Percentiles rank a stretch among this genome's conserved stretches.
These are phyloP conservation scores for Sporothrix humicola DNA, from an alignment of 2,329 filamentous ascomycete species.

Conservation along the genomic window DNA sequence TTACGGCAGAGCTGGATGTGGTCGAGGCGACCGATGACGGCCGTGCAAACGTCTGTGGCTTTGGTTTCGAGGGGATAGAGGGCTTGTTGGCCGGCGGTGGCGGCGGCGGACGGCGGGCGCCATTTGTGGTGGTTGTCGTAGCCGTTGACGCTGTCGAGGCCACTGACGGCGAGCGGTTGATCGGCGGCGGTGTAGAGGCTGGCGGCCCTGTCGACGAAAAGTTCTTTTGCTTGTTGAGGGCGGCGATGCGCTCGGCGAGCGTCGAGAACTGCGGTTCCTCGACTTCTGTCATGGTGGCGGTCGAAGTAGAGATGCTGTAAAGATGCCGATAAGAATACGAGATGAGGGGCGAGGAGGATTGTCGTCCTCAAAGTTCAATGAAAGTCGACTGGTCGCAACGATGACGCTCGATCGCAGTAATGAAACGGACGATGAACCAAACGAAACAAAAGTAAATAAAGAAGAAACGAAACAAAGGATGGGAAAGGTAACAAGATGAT, in stretches of 20 bases:
- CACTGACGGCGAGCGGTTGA: not conserved
- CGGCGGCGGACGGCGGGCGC: constrained; percentile 29
- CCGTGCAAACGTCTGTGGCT: not conserved
- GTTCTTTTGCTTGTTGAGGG: constrained; percentile 66
- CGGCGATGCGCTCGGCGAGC: constrained; percentile 67
- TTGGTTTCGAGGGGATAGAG: constrained; percentile 30
- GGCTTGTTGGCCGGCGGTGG: not conserved
- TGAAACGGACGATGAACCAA: not conserved
- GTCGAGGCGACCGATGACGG: constrained; percentile 50
- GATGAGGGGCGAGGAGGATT: not conserved
- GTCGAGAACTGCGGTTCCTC: constrained; percentile 67
- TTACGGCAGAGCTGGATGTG: constrained; percentile 42
- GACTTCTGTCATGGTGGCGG: constrained; percentile 59
- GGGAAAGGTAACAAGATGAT: not conserved
- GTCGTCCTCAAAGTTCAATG: not conserved
- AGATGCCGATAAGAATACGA: not conserved
- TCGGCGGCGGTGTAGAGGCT: constrained; percentile 40
- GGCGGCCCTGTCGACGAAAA: constrained; percentile 45
- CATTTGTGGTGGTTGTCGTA: not conserved
- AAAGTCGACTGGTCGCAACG: not conserved
- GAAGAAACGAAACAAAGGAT: not conserved
- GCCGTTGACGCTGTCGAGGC: constrained; percentile 20
- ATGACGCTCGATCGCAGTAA: not conserved
- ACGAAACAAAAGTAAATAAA: not conserved
- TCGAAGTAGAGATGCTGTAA: not conserved